Evolutionary conservation across 306 rosid species (phyloP), one percentile per base, ranked within the genome.

Genomic region (Gastrolobium villosum): DNA sequence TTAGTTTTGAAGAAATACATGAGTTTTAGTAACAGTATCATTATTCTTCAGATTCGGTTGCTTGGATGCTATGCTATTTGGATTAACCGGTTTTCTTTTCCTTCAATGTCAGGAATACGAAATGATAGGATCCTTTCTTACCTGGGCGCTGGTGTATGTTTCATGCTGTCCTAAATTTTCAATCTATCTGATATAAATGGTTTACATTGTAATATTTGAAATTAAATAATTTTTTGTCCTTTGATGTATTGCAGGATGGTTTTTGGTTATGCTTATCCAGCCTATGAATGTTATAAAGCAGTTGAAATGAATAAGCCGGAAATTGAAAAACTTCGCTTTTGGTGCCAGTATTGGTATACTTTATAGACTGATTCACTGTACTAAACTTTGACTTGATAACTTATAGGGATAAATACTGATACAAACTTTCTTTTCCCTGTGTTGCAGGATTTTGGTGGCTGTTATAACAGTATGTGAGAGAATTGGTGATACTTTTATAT

Each of bases 191-290:
- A 10, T 76, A 67, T 63, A 35, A 57, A 65, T 65, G 39, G 20
- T 65, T 76, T 50, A 5, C 7, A 6, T 65, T 59, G 52, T 65
- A 48, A 68, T 75, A 7, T 13, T 82, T 48, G 41, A 49, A 79
- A 15, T 31, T 56, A 57, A 34, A 2, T 70, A 3, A 1, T 7
- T 28, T 13, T 55, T 62, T 72, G 40, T 28, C 2, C n/a, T 66
- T 62, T 55, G 26, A 34, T 79, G 70, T 76, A 53, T 74, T 83
- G 72, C 91, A 96, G 99, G 86, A 89, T 93, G 98, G 76, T 85
- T 74, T 88, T 96, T 84, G 99, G 99, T 40, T 96, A 93, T 93
- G 98, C 98, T 54, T 96, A 96, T 89, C 99, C 99, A 69, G 99
- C 99, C 13, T 96, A 96, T 43, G 99, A 93, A 89, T 96, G 99